Evolutionary conservation across 2,329 filamentous ascomycete genomes (phyloP).

Genomic region (Paracorniculantispora psalliotae): DNA sequence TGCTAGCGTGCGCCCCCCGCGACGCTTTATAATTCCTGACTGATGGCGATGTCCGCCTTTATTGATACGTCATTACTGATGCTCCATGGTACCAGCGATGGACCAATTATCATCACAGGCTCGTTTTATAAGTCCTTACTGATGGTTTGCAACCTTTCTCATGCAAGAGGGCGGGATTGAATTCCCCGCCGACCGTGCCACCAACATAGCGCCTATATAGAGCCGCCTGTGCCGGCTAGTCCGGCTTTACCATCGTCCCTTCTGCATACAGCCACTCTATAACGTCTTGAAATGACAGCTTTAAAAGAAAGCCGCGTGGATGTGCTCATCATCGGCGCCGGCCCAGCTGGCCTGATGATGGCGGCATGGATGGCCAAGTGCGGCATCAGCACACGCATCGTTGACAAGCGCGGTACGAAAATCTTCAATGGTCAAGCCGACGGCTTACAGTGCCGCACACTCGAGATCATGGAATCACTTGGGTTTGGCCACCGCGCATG

Average conservation of each 20-base stretch:
- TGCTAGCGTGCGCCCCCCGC: background rate
- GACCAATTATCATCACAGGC: background rate
- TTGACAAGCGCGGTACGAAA: slow-evolving; percentile 18
- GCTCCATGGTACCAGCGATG: background rate
- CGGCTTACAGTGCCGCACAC: slow-evolving; percentile 54
- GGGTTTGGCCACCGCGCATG: slow-evolving; percentile 59
- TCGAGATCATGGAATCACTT: slow-evolving; percentile 69
- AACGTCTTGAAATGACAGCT: background rate
- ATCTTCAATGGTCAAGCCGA: slow-evolving; percentile 38
- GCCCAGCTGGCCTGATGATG: slow-evolving; percentile 40
- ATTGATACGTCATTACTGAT: background rate
- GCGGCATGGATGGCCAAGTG: slow-evolving; percentile 35
- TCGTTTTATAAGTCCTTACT: background rate
- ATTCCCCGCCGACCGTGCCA: background rate
- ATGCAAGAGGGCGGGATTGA: background rate
- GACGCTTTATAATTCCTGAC: background rate
- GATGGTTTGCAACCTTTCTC: background rate
- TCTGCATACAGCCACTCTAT: too few species aligned
- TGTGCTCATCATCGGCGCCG: slow-evolving; percentile 42
- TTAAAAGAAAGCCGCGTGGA: slow-evolving; percentile 24
- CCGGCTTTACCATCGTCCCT: too few species aligned
- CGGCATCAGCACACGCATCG: slow-evolving; percentile 16
- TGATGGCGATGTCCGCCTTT: background rate
- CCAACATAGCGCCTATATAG: background rate
- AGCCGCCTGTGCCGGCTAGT: too few species aligned